These are phyloP conservation scores for Macrocystidia cucumis DNA, from an alignment of 1,284 basidiomycete genomes.

Conservation along the genomic window DNA sequence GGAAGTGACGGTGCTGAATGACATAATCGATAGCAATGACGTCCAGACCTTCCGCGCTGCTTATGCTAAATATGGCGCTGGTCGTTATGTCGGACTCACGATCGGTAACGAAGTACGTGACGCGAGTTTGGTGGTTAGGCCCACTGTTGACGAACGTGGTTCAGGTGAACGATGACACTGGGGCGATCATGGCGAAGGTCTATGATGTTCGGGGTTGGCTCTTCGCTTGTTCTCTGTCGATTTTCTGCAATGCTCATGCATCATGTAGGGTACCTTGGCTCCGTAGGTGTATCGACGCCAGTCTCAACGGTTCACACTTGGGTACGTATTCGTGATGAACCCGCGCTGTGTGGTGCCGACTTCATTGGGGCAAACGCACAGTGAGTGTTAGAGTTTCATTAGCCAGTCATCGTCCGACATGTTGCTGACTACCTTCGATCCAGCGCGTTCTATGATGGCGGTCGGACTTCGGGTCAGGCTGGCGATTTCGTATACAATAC, in stretches of 20 bases:
- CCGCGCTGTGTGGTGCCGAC: constrained; percentile 24
- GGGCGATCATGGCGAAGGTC: constrained; percentile 26
- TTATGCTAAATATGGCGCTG: constrained; percentile 19
- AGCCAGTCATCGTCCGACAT: neutral
- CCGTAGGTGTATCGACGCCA: constrained; percentile 23
- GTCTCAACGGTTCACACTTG: constrained; percentile 29
- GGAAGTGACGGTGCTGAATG: neutral
- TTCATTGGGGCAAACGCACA: constrained; percentile 30
- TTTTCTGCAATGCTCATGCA: neutral
- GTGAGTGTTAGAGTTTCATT: constrained; percentile 17
- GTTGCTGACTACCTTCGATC: neutral
- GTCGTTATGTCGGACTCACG: constrained; percentile 21
- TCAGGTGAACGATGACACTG: constrained; percentile 19
- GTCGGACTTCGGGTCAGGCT: constrained; percentile 18
- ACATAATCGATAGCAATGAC: constrained; percentile 17
- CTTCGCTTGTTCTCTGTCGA: neutral
- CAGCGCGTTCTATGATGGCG: constrained; percentile 27
- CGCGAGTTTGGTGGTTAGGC: neutral
- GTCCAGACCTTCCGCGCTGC: constrained; percentile 23
- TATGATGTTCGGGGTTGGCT: constrained; percentile 21
- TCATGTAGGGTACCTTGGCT: constrained; percentile 21
- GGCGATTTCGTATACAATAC: constrained; percentile 27
- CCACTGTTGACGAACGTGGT: neutral
- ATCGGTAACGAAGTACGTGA: constrained; percentile 25
- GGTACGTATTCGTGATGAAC: constrained; percentile 23